A percentile compares a stretch with the other conserved stretches of the same genome.
Evolutionary conservation across 2,329 filamentous ascomycete species (phyloP).

Genomic region (Penicillium sp.): DNA sequence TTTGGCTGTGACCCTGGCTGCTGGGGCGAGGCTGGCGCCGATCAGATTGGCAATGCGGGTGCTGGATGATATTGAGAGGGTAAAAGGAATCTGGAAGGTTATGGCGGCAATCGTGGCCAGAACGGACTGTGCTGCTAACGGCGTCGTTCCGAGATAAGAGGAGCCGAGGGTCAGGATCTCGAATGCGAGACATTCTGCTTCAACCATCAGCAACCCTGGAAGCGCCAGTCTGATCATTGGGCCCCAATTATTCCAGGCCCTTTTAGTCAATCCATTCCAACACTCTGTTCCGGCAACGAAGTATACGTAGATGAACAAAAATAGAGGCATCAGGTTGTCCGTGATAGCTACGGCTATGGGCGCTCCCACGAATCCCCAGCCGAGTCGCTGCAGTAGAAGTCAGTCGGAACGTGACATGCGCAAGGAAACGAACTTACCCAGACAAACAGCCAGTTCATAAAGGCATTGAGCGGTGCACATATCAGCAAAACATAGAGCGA

Average conservation of each 20-base stretch:
- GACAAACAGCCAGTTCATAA: conserved; percentile 81
- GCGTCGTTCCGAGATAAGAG: conserved; percentile 76
- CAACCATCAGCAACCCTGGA: conserved; percentile 90
- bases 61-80: conserved; percentile 83
- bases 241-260: conserved; percentile 74
- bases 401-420: neutral
- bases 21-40: conserved; percentile 79
- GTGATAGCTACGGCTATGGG: conserved; percentile 78
- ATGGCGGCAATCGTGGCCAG: conserved; percentile 77
- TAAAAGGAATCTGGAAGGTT: conserved; percentile 91
- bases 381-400: conserved; percentile 48
- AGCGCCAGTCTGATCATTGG: conserved; percentile 87
- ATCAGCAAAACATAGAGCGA: conserved; percentile 83
- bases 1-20: conserved; percentile 79
- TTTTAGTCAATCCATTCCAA: conserved; percentile 78
- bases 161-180: conserved; percentile 86
- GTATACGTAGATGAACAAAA: conserved; percentile 75
- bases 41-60: conserved; percentile 92
- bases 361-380: conserved; percentile 76
- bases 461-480: conserved; percentile 78
- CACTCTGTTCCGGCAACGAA: conserved; percentile 75
- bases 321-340: conserved; percentile 73
- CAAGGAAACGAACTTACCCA: conserved; percentile 58
- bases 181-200: conserved; percentile 92
- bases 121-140: conserved; percentile 86